A percentile compares a stretch with the other conserved stretches of the same genome.
phyloP scores from a whole-genome alignment of 1,284 basidiomycete species.

The Sanghuangporus sanghuang region DNA sequence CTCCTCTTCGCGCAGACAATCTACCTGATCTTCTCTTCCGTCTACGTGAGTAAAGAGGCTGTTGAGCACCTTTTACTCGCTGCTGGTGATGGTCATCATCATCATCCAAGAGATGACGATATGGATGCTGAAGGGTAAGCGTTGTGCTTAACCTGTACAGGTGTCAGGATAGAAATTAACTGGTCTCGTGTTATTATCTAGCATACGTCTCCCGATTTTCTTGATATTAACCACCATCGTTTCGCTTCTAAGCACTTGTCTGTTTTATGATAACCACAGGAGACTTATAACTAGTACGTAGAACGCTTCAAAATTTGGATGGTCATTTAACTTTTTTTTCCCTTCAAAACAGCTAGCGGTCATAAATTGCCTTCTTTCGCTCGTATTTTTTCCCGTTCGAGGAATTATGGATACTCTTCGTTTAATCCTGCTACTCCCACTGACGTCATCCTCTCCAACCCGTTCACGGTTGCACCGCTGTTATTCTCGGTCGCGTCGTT shows the following conservation, averaged over 20 bases:
- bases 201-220: constrained; percentile 66
- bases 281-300: constrained; percentile 63
- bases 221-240: constrained; percentile 55
- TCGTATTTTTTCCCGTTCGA: constrained; percentile 1
- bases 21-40: constrained; percentile 85
- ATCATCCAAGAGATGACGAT: constrained; percentile 47
- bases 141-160: background rate
- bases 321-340: constrained; percentile 30
- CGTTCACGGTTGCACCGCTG: constrained; percentile 35
- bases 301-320: background rate
- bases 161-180: background rate
- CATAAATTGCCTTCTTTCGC: constrained; percentile 16
- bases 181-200: constrained; percentile 24
- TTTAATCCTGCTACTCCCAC: background rate
- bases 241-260: constrained; percentile 47
- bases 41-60: constrained; percentile 93
- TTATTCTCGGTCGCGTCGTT: constrained; percentile 13
- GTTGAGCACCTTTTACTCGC: constrained; percentile 77
- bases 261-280: constrained; percentile 60
- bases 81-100: constrained; percentile 60
- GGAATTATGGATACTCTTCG: background rate
- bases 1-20: constrained; percentile 84
- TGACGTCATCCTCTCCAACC: constrained; percentile 28
- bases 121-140: constrained; percentile 36
- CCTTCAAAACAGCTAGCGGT: constrained; percentile 6